Evolutionary conservation across 1,139 yeast species (phyloP).

Genomic region (Pichia sp.): DNA sequence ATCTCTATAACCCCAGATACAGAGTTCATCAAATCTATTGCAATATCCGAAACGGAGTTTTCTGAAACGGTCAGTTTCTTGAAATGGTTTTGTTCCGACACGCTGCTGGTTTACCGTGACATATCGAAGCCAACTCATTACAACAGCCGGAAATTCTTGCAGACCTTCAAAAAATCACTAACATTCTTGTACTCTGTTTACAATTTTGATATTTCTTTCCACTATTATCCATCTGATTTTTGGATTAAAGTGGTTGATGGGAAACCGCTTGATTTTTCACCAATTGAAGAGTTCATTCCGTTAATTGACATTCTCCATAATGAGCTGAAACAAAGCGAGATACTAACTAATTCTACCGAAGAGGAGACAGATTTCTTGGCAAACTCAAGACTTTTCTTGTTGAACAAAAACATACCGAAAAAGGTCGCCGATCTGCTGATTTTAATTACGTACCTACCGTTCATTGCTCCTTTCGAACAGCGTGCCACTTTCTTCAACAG

Average conservation of each 20-base stretch:
- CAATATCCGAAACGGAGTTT: slow-evolving; percentile 38
- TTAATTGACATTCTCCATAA: slow-evolving; percentile 16
- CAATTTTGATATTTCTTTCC: not conserved
- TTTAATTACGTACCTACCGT: slow-evolving; percentile 61
- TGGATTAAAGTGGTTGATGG: slow-evolving; percentile 35
- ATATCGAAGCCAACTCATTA: not conserved
- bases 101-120: slow-evolving; percentile 5
- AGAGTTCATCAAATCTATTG: slow-evolving; percentile 1
- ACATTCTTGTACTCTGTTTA: slow-evolving; percentile 61
- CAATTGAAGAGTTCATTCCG: slow-evolving; percentile 13
- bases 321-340: slow-evolving; percentile 4
- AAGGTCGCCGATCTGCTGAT: slow-evolving; percentile 27
- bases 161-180: slow-evolving; percentile 3
- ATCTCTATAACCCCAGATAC: slow-evolving; percentile 5
- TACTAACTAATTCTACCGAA: not conserved
- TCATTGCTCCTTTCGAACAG: slow-evolving; percentile 65
- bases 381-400: slow-evolving; percentile 1
- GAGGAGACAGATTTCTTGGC: slow-evolving; percentile 2
- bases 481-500: slow-evolving; percentile 67
- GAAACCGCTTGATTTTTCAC: slow-evolving; percentile 9
- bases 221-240: slow-evolving; percentile 31
- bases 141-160: not conserved
- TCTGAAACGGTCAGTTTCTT: slow-evolving; percentile 40
- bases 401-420: slow-evolving; percentile 17
- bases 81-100: slow-evolving; percentile 41